Percentiles rank a stretch among this genome's conserved stretches.
phyloP scores from a whole-genome alignment of 352 stramenopile genomes.

The Phytophthora macrochlamydospora region DNA sequence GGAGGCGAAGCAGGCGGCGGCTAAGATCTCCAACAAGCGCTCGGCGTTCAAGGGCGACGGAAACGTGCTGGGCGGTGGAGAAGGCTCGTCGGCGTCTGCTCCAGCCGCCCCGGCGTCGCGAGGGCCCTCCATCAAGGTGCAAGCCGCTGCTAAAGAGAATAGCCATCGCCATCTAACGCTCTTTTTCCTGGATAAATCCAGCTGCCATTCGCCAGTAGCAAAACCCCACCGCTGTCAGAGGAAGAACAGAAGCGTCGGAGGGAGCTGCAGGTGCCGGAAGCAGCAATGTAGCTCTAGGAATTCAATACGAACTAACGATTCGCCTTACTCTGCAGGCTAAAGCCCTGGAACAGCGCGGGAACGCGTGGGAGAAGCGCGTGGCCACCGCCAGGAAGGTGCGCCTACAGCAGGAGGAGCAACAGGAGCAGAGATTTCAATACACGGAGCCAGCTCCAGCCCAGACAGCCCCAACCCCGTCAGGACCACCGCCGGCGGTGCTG shows the following conservation, averaged over 20 bases:
- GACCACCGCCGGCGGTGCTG: constrained; percentile 33
- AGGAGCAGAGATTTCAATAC: constrained; percentile 46
- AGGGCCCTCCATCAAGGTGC: constrained; percentile 36
- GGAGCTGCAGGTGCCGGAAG: constrained; percentile 57
- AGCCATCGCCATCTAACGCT: neutral
- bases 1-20: constrained; percentile 64
- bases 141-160: too few relatives aligned
- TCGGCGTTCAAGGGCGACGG: constrained; percentile 66
- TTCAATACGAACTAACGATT: neutral
- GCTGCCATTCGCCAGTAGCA: constrained; percentile 45
- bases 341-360: constrained; percentile 59
- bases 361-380: constrained; percentile 77
- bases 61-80: constrained; percentile 58
- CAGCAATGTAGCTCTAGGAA: neutral
- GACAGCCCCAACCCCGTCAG: constrained; percentile 1
- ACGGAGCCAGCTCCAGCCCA: constrained; percentile 22
- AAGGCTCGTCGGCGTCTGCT: neutral
- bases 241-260: constrained; percentile 62
- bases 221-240: constrained; percentile 46
- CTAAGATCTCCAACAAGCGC: constrained; percentile 82
- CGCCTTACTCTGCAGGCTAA: constrained; percentile 36
- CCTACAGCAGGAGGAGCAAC: constrained; percentile 56
- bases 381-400: constrained; percentile 54
- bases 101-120: constrained; percentile 11
- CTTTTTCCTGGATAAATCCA: constrained; percentile 23